Conservation (phyloP, 805 yeast species). For the Teunomyces gatunensis region DNA sequence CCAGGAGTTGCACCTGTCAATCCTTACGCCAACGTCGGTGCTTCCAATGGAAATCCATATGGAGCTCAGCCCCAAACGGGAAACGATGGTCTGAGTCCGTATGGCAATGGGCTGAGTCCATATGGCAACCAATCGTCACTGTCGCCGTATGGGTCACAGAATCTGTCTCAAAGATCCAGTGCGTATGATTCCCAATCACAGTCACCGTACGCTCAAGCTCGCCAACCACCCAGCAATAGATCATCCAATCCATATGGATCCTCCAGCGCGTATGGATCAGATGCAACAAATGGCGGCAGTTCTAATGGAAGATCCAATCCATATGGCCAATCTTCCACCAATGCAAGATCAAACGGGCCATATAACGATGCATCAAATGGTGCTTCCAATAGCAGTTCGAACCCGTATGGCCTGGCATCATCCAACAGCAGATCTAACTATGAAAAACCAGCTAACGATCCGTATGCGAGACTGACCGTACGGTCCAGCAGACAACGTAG, state of each 20-base stretch:
- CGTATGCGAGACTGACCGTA: background rate
- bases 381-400: background rate
- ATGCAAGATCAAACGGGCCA: background rate
- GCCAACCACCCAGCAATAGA: background rate
- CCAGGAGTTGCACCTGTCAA: conserved; percentile 42
- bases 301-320: background rate
- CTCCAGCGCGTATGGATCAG: background rate
- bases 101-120: conserved; percentile 7
- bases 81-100: conserved; percentile 5
- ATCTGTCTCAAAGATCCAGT: background rate
- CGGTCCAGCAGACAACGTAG: background rate
- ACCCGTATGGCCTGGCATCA: background rate
- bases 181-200: background rate
- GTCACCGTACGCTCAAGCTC: background rate
- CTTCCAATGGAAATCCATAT: conserved; percentile 3
- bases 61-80: conserved; percentile 5
- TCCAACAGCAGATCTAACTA: background rate
- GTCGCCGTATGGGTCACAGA: conserved; percentile 1
- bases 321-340: background rate
- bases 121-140: conserved; percentile 1
- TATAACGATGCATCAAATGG: background rate
- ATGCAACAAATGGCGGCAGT: background rate
- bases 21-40: conserved; percentile 35
- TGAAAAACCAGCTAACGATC: background rate
- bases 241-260: background rate